These are phyloP conservation scores for Saturnispora serradocipensis DNA, from an alignment of 805 yeast species.

Conservation along the genomic window DNA sequence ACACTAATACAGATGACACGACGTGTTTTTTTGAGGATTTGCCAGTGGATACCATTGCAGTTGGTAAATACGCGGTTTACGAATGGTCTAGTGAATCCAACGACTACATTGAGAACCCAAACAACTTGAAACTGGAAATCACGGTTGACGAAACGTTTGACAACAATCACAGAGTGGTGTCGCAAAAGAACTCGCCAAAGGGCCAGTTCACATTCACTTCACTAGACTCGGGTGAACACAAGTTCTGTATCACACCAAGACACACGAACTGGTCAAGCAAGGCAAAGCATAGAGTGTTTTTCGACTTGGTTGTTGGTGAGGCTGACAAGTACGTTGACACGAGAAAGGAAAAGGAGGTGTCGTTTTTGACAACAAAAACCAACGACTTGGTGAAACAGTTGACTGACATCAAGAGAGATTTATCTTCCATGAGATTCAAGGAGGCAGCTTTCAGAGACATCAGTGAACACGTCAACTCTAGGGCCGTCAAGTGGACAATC, in stretches of 20 bases:
- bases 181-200: conserved; percentile 52
- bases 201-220: conserved; percentile 73
- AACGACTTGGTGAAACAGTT: conserved; percentile 48
- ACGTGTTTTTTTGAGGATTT: conserved; percentile 82
- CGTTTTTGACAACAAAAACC: conserved; percentile 47
- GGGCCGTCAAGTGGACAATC: conserved; percentile 67
- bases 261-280: conserved; percentile 38
- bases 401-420: conserved; percentile 55
- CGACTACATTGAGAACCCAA: conserved; percentile 39
- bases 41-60: conserved; percentile 67
- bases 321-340: conserved; percentile 56
- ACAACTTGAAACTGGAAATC: conserved; percentile 52
- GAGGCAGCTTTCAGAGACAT: conserved; percentile 65
- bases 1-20: conserved; percentile 63
- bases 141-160: conserved; percentile 74
- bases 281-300: conserved; percentile 55
- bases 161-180: conserved; percentile 65
- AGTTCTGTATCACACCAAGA: conserved; percentile 56
- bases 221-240: conserved; percentile 68
- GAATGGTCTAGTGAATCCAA: conserved; percentile 42
- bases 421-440: conserved; percentile 59
- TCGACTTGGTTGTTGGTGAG: conserved; percentile 62
- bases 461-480: conserved; percentile 59
- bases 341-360: conserved; percentile 50
- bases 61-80: conserved; percentile 65